These are phyloP conservation scores for Chlorella sp. DNA, from an alignment of 139 green algal genomes.

Conservation along the genomic window DNA sequence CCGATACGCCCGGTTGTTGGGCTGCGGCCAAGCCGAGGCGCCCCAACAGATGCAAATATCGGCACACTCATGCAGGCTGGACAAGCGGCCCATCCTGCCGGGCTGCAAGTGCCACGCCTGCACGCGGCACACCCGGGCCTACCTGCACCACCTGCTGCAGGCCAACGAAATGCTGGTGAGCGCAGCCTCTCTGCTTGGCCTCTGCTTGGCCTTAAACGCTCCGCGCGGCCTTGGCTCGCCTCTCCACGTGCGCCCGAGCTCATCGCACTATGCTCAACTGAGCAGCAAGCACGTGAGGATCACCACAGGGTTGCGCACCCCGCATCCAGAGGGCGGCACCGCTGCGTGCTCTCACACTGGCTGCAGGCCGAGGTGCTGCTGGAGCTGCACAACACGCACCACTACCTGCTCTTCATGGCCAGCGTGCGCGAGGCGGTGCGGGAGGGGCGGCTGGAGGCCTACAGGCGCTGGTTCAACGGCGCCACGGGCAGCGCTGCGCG, in stretches of 20 bases:
- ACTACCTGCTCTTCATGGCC: conserved; percentile 52
- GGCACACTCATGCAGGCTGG: conserved; percentile 21
- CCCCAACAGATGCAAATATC: background rate
- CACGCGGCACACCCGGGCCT: conserved; percentile 52
- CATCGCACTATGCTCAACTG: background rate
- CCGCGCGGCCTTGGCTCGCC: background rate
- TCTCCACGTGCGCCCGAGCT: background rate
- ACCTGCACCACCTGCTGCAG: conserved; percentile 72
- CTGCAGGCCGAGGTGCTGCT: conserved; percentile 55
- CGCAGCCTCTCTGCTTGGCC: too few relatives aligned
- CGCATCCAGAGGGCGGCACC: background rate
- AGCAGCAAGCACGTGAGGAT: background rate
- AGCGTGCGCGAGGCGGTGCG: conserved; percentile 35
- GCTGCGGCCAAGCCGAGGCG: background rate
- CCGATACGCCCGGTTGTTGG: background rate
- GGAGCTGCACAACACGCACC: conserved; percentile 67
- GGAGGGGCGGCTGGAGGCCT: conserved; percentile 30
- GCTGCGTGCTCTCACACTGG: background rate
- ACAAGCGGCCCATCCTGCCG: conserved; percentile 45
- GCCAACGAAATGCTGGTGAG: conserved; percentile 62
- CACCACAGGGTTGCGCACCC: background rate
- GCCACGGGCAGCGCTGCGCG: too few relatives aligned
- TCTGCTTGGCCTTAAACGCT: background rate
- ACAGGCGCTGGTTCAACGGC: conserved; percentile 27
- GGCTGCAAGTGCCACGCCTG: conserved; percentile 68